Evolutionary conservation across 345 rosid genomes (phyloP).

Genomic region (Acer negundo): DNA sequence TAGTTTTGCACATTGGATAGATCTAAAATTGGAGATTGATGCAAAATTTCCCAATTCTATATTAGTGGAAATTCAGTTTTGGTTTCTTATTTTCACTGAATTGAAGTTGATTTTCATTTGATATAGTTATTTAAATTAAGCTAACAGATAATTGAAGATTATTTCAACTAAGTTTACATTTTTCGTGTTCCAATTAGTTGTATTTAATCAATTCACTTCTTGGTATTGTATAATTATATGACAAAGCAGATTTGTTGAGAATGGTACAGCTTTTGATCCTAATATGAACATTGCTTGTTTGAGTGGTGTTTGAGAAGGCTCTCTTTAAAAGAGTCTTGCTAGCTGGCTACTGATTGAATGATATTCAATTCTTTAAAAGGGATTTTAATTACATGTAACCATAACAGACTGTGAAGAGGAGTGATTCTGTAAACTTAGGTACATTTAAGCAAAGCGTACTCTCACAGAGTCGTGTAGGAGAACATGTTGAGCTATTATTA

Average conservation of each 20-base stretch:
- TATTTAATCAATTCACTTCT: not conserved
- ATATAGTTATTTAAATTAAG: not conserved
- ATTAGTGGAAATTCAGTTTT: not conserved
- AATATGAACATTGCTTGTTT: not conserved
- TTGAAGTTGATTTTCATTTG: not conserved
- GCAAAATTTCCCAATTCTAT: not conserved
- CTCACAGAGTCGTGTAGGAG: not conserved
- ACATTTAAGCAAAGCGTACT: too few species aligned
- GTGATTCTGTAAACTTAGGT: too few species aligned
- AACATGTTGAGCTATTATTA: not conserved
- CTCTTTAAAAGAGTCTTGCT: too few species aligned
- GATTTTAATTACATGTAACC: too few species aligned
- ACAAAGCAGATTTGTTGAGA: too few species aligned
- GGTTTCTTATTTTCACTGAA: not conserved
- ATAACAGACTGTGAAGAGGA: too few species aligned
- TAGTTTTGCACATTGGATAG: not conserved
- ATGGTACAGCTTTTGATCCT: not conserved
- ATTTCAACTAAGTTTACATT: too few species aligned
- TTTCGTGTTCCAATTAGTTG: not conserved
- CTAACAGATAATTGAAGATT: too few species aligned
- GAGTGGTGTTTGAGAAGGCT: too few species aligned
- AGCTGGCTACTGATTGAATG: too few species aligned
- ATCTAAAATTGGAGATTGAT: not conserved
- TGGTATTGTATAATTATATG: not conserved
- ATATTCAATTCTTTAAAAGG: too few species aligned